Evolutionary conservation across 1,284 basidiomycete genomes (phyloP), one percentile per base, ranked within the genome.

Genomic region (Pisolithus thermaeus): DNA sequence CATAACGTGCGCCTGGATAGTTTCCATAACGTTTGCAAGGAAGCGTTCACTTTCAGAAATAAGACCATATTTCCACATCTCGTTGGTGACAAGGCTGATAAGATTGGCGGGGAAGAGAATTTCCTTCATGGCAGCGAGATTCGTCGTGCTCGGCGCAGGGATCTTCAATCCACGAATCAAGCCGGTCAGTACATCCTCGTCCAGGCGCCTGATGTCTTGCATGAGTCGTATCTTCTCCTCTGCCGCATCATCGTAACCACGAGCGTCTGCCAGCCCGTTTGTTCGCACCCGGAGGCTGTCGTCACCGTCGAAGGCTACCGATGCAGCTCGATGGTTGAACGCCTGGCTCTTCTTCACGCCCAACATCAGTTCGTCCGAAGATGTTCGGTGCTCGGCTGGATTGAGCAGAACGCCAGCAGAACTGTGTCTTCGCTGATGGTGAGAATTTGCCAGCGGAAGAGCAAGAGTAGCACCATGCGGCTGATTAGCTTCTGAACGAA

Each of bases 51-150:
- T 97, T 70, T 99, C 96, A 25, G 87, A 81, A 60, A 99, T 97
- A 62, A 99, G 83, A 27, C 95, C 94, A 63, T 97, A 93, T 73
- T 98, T 98, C 97, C 97, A 99, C 96, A 99, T 99, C 72, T 99
- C 97, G 70, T 99, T 99, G 20, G 94, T 97, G 54, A 97, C 89
- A 47, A 99, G 76, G 62, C 90, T 93, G 71, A 99, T 99, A 54
- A 99, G 81, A 70, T 99, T 98, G n/a, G 97, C 96, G 4, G 97
- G 97, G 87, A 99, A 99, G 40, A 99, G 78, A 50, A 99, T 95
- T 70, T 99, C 97, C 72, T 98, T 99, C 56, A 95, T 87, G 28
- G 88, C 86, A 18, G 94, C 92, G 1, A 94, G 92, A 64, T 92
- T 97, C 52, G 90, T 90, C 50, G 92, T 75, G 62, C 87, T 94